Base-by-base conservation (phyloP, 2,329 filamentous ascomycete genomes). In the Exophiala lecanii-corni region DNA sequence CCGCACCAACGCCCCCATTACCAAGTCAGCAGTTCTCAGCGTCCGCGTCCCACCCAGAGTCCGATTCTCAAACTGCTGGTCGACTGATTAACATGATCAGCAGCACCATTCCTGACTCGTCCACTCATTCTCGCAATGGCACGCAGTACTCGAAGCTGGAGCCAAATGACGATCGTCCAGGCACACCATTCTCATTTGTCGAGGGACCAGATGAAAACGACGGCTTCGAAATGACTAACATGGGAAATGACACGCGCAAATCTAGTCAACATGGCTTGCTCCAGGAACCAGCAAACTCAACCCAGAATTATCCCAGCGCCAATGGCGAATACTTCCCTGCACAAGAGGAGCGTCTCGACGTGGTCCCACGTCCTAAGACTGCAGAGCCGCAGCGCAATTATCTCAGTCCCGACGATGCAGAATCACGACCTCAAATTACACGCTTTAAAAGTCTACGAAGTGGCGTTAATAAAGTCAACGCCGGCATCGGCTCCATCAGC, bases 151-250 rank as follows among this genome's bases (percentile, higher is more conserved):
- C 48, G 15, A 41, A 36, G 32, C 42, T 56, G 3, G 21, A 25
- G 2, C 20, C 39, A 10, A 39, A 25, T 3, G 43, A 48, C 5
- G 21, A 89, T 0, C 89, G 91, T 0, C 76, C 81, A 0, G 89
- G 89, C 1, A 63, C 70, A 9, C 71, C 81, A 0, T 97, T 77
- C 67, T 76, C 67, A 23, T 89, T 89, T 3, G 73, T 86, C 4
- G 91, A 89, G 2, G 53, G 45, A n/a, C 45, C 46, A 25, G 44
- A 53, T 25, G 54, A 55, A 30, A 32, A 51, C 21, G 47, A 55
- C 9, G 43, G 41, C 4, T 56, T 55, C 30, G 52, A 56, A 33
- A 54, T 56, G 41, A 54, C 28, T 18, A 51, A 17, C 47, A 43
- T 18, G 41, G 49, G 3, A 15, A 32, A 26, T 18, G 18, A 25